Evolutionary conservation across 495 filamentous ascomycete species (phyloP), one percentile per base, ranked within the genome.

Genomic region (Hypomontagnella monticulosa): DNA sequence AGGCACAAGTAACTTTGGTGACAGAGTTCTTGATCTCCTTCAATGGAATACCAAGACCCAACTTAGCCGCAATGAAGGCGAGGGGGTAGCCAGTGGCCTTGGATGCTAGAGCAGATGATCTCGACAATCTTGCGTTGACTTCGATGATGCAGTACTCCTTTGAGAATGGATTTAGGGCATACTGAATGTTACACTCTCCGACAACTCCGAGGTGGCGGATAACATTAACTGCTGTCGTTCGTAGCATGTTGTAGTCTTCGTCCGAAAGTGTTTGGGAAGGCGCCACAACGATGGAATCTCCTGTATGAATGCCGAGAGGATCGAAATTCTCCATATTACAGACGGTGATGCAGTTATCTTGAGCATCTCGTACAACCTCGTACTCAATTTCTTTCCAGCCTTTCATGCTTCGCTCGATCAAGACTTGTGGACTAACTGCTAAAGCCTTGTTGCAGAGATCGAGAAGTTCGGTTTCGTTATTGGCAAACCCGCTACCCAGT

Each of bases 321-420:
- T 99, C 95, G 67, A 99, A 98, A 77, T 99, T 99, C 79, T 99
- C 95, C 95, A 99, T 99, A 82, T 99, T 99, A 80, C 95, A 99
- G 63, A 99, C 95, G 5, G 95, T 99, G 75, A 99, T 98, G 79
- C 95, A 99, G 84, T 99, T 99, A 79, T 99, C 93, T 58, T 91
- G 87, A 40, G 88, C 91, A 84, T 99, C 95, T 63, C 95, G 91
- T 34, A 99, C 95, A 47, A 99, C 95, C 66, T 99, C 95, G 76
- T 99, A 99, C 73, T 99, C 95, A 54, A 97, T 93, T 75, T 99
- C 95, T 78, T 99, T 99, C 95, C 95, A 99, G 44, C 95, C 95
- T 78, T 99, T 99, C 95, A 99, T 99, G 79, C 92, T 96, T 75
- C 90, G 87, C 80, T 99, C 95, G 62, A 99, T 93, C 32, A 99